phyloP scores from a whole-genome alignment of 306 rosid species.

The Crataegus laevigata region DNA sequence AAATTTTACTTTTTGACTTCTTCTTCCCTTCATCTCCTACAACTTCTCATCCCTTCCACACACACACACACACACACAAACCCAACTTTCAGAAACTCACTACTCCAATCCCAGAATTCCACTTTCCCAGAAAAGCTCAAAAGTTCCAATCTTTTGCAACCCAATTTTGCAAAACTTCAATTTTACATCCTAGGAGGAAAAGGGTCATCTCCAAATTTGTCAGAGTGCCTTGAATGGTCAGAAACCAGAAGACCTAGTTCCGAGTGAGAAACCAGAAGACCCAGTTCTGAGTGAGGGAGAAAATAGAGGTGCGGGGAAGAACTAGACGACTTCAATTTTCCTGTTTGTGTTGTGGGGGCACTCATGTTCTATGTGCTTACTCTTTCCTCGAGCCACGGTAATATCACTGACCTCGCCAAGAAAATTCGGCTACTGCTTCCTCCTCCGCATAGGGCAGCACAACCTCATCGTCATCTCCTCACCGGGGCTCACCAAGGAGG shows the following conservation, averaged over 20 bases:
- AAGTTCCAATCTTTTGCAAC: not conserved
- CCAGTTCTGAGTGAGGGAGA: constrained; percentile 26
- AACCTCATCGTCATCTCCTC: too few species aligned
- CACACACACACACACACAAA: too few species aligned
- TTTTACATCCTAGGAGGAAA: constrained; percentile 14
- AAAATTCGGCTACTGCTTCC: too few species aligned
- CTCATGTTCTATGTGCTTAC: constrained; percentile 61
- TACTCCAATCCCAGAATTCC: constrained; percentile 10
- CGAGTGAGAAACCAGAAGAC: constrained; percentile 32
- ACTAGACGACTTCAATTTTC: constrained; percentile 81
- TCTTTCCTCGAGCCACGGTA: constrained; percentile 79
- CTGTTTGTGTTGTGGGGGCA: constrained; percentile 57
- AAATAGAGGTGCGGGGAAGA: constrained; percentile 42
- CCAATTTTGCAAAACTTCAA: not conserved
- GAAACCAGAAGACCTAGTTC: too few species aligned
- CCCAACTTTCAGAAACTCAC: constrained; percentile 12
- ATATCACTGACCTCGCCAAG: too few species aligned
- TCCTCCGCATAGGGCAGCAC: too few species aligned
- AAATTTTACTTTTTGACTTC: too few species aligned
- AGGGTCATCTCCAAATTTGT: constrained; percentile 29
- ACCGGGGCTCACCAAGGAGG: too few species aligned
- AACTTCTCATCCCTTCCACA: constrained; percentile 34
- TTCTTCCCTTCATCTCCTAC: constrained; percentile 55
- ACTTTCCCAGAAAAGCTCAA: not conserved
- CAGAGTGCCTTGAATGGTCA: constrained; percentile 17